Base-by-base conservation (phyloP, 2,329 filamentous ascomycete genomes). In the Colletotrichum costaricense region DNA sequence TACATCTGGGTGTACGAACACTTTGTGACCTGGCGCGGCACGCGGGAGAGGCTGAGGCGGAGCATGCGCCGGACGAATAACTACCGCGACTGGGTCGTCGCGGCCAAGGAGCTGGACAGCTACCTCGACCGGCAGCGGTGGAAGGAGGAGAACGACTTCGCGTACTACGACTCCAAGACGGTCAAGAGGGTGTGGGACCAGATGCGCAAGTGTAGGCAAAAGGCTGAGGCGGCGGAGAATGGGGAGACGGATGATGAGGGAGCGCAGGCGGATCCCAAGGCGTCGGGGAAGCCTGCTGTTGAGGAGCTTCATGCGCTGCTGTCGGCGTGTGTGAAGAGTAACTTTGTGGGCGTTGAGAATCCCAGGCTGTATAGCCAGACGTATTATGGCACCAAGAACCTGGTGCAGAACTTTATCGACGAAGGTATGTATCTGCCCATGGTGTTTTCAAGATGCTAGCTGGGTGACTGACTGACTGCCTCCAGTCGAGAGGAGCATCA, bases 1-100 rank as follows among this genome's bases (percentile, higher is more conserved):
- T 99, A 99, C 84, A 97, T 99, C 76, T 95, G 93, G 84, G 84
- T 94, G 1, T 99, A 98, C 84, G 97, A 99, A 82, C 94, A 97
- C 78, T 94, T 93, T 80, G 88, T 98, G 69, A 93, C 95, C 28
- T 98, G 97, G 96, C 89, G 94, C 54, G 97, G 97, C 5, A 89
- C 88, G 78, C 88, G 95, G 63, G 90, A 97, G 81, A 86, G 83
- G 55, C 84, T 98, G 54, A 88, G 96, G 49, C 87, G 89, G 67
- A 91, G 90, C 62, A 87, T 99, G 82, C 92, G 93, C 68, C 86
- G 87, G 9, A 93, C 95, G 57, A 90, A 87, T 7, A 93, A 88
- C 73, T 98, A 98, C 81, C 84, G 88, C 54, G 94, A 97, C 78
- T 99, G 97, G 97, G 90, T 96, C 7, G 84, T 86, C 7, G 93